A percentile compares a stretch with the other conserved stretches of the same genome.
Conservation (phyloP, 352 stramenopile species). For the Pythium aquatile region DNA sequence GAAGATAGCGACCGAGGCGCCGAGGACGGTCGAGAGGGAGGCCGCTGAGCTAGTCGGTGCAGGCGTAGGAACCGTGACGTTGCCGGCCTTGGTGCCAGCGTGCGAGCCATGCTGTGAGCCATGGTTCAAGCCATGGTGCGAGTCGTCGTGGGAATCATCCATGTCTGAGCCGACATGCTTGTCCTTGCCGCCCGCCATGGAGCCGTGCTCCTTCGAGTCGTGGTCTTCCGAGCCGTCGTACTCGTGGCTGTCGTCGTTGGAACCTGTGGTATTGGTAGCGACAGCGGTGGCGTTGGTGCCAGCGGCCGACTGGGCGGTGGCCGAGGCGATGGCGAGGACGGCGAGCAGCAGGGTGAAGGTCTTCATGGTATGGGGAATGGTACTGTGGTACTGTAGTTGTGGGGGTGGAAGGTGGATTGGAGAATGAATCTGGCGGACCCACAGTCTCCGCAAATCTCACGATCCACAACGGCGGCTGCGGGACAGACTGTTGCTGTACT, state of each 20-base stretch:
- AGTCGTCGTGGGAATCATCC: constrained; percentile 18
- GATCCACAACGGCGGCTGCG: not conserved
- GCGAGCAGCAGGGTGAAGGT: constrained; percentile 21
- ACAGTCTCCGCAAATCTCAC: not conserved
- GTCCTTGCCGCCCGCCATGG: constrained; percentile 5
- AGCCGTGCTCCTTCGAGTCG: not conserved
- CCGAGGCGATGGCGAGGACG: constrained; percentile 15
- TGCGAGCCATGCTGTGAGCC: constrained; percentile 19
- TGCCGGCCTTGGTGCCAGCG: constrained; percentile 12
- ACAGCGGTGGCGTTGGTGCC: not conserved
- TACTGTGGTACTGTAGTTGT: not conserved
- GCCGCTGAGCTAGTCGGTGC: constrained; percentile 3
- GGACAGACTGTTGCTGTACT: not conserved
- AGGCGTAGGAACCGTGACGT: constrained; percentile 11
- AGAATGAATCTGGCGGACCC: constrained; percentile 11
- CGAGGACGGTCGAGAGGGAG: constrained; percentile 10
- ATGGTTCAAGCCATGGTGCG: constrained; percentile 15
- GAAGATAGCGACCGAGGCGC: constrained; percentile 7
- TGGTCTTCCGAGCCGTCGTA: not conserved
- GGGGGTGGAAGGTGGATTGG: constrained; percentile 11
- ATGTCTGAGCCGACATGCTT: constrained; percentile 18
- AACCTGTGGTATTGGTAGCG: constrained; percentile 7
- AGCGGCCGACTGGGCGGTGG: constrained; percentile 11
- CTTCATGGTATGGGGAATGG: constrained; percentile 20
- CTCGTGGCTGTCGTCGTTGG: not conserved